These are phyloP conservation scores for Podospora appendiculata DNA, from an alignment of 495 filamentous ascomycete genomes.

Conservation along the genomic window DNA sequence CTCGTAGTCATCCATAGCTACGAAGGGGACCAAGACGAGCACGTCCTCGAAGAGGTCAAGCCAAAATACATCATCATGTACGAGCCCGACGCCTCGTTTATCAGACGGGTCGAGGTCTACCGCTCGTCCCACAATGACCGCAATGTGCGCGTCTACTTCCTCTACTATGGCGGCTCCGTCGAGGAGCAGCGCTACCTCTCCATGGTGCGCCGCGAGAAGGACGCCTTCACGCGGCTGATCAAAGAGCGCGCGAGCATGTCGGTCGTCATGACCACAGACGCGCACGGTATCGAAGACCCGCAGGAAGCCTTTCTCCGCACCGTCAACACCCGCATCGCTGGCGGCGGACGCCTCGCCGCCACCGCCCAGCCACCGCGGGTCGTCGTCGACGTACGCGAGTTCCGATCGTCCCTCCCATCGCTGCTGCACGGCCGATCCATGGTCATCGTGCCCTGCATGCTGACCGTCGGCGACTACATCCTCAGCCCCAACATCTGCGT, in stretches of 20 bases:
- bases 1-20: conserved; percentile 87
- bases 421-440: conserved; percentile 82
- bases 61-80: conserved; percentile 98
- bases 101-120: conserved; percentile 90
- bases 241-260: conserved; percentile 91
- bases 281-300: conserved; percentile 64
- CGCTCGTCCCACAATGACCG: conserved; percentile 85
- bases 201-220: conserved; percentile 83
- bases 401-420: conserved; percentile 85
- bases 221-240: conserved; percentile 88
- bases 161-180: conserved; percentile 91
- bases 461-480: conserved; percentile 96
- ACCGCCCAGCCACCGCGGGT: conserved; percentile 88
- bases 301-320: conserved; percentile 92
- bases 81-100: conserved; percentile 92
- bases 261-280: conserved; percentile 67
- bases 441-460: conserved; percentile 81
- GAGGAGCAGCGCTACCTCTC: conserved; percentile 95
- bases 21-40: conserved; percentile 87
- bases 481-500: conserved; percentile 84
- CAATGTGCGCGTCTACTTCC: conserved; percentile 87
- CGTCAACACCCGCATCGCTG: conserved; percentile 93
- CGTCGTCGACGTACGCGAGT: conserved; percentile 93
- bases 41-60: conserved; percentile 85
- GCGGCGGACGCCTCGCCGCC: conserved; percentile 79